Evolutionary conservation across 2,329 filamentous ascomycete species (phyloP), one percentile per base, ranked within the genome.

Genomic region (Botrytis paeoniae): DNA sequence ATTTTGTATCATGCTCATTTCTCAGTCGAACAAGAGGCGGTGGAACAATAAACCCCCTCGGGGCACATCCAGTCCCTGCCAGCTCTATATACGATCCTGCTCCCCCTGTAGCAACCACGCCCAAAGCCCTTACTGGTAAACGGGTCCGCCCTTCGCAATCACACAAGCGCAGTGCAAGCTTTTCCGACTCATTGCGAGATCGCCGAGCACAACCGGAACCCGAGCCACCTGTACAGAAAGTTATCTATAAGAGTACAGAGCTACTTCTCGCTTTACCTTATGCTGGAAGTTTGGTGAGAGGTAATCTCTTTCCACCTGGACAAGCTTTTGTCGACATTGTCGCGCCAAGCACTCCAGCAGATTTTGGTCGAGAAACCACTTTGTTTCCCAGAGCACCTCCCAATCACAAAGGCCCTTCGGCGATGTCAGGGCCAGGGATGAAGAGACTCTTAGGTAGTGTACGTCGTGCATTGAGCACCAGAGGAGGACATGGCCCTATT

Each of bases 361-460:
- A 82, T 39, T 77, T 80, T n/a, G 84, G 85, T 65, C 83, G 87
- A 62, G 84, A 88, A 69, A 90, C 87, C 0, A 89, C 88, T 0
- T 76, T 88, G 16, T 86, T 85, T 12, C 82, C 81, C 35, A 78
- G 81, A 4, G 75, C 77, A 18, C 79, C 84, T 25, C 72, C 78
- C 12, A 77, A 79, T 60, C 84, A 85, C 65, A 89, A 87, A 76
- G 82, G 83, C 39, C 84, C 84, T 1, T 88, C 88, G 22, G 88
- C 88, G 71, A 89, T 91, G 86, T 90, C 88, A 16, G 86, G 89
- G 64, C 91, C 92, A 45, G 93, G 93, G 4, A 93, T 98, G 86
- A 95, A 91, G 81, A 96, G 91, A 77, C 87, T 98, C 0, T 87
- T 99, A 69, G 93, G 94, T 10, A 95, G 93, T 75, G 93, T 98